Evolutionary conservation across 495 filamentous ascomycete species (phyloP), one percentile per base, ranked within the genome.

Genomic region (Thermochaetoides thermophila): DNA sequence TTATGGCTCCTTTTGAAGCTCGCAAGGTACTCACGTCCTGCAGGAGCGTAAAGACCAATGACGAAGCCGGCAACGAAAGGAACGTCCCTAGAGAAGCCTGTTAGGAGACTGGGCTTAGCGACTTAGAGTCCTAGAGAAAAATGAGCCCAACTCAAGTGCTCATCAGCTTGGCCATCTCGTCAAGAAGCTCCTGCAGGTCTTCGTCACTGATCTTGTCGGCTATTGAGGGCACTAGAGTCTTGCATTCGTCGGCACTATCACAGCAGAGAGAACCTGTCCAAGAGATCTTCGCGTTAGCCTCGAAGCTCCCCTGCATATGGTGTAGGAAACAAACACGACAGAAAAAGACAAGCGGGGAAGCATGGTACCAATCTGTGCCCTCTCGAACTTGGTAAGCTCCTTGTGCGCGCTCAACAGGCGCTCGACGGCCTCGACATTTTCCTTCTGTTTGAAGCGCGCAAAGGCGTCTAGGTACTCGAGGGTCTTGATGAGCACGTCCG

Each of bases 391-490:
- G 49, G 78, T 79, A 44, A 97, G 57, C 50, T 86, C 76, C 35
- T 76, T 74, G 44, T 80, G 76, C 23, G 73, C 66, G 35, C 76
- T 75, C 37, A 93, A 60, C 34, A 94, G 59, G 6, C 78, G 69
- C 56, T 94, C 87, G 22, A 95, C 83, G 8, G 83, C 82, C 59
- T 91, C 81, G 37, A 93, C 84, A 38, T 83, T 87, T 57, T 95
- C 84, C 51, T 82, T 82, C 39, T 84, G 73, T 63, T 92, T 91
- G 67, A 95, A 95, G 10, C 86, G 80, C 8, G 85, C 80, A 61
- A 96, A 96, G 14, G 79, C 73, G 41, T 93, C 84, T 1, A 96
- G 69, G 56, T 96, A 96, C 40, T 87, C 78, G 31, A 81, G 63
- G 1, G 87, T 96, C 49, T 91, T 86, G 28, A 68, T 73, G 40